Evolutionary conservation across 805 yeast genomes (phyloP).

Genomic region (Barnettozyma salicaria): DNA sequence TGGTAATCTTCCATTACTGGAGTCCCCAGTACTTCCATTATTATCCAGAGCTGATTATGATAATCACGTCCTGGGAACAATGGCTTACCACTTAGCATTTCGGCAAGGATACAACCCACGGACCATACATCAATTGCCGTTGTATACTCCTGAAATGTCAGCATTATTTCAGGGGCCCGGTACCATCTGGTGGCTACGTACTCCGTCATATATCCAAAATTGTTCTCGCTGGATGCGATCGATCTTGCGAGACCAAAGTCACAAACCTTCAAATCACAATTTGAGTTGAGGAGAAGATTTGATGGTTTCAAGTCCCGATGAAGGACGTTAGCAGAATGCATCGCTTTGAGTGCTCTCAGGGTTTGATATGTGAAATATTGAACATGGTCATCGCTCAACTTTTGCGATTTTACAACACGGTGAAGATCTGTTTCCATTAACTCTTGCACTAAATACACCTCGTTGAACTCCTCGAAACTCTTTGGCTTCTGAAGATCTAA

Average conservation of each 20-base stretch:
- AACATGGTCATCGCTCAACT: constrained; percentile 57
- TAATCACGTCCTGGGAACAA: constrained; percentile 74
- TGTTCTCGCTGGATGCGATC: constrained; percentile 41
- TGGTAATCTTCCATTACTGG: constrained; percentile 70
- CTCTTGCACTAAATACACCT: constrained; percentile 72
- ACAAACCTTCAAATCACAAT: constrained; percentile 72
- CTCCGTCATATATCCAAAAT: constrained; percentile 59
- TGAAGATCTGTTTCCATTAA: constrained; percentile 73
- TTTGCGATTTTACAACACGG: constrained; percentile 50
- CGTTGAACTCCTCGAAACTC: constrained; percentile 53
- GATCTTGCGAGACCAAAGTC: constrained; percentile 73
- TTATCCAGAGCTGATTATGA: constrained; percentile 58
- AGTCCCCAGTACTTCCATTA: constrained; percentile 65
- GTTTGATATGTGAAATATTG: constrained; percentile 69
- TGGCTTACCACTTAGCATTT: constrained; percentile 52
- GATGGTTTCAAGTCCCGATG: constrained; percentile 78
- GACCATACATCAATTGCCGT: constrained; percentile 80
- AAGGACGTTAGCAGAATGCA: constrained; percentile 67
- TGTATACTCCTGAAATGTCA: constrained; percentile 64
- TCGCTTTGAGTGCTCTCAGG: constrained; percentile 59
- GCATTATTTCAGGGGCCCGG: constrained; percentile 79
- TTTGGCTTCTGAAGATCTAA: constrained; percentile 62
- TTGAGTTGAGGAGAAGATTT: constrained; percentile 57
- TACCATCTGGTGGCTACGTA: constrained; percentile 86
- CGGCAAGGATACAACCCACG: constrained; percentile 73